Evolutionary conservation across 768 basidiomycete species (phyloP).

Genomic region (Neoboletus magnificus): DNA sequence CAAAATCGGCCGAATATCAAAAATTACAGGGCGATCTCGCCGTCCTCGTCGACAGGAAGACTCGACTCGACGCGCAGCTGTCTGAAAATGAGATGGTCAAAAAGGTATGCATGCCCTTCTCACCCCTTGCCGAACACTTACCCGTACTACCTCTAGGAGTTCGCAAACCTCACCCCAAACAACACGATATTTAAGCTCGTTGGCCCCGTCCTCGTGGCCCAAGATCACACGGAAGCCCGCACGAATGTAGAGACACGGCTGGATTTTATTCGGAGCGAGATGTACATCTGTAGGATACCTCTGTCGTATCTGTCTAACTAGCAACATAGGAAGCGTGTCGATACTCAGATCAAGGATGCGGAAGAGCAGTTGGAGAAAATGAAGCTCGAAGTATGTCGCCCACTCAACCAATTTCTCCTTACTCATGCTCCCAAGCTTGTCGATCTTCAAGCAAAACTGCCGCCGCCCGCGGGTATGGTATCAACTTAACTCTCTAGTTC

Average conservation of each 20-base stretch:
- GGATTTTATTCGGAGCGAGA: slow-evolving; percentile 84
- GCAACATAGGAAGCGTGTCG: slow-evolving; percentile 66
- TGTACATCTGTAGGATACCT: slow-evolving; percentile 47
- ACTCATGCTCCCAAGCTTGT: slow-evolving; percentile 47
- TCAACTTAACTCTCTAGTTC: slow-evolving; percentile 6
- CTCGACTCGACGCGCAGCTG: slow-evolving; percentile 85
- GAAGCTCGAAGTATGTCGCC: slow-evolving; percentile 64
- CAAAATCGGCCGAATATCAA: slow-evolving; percentile 71
- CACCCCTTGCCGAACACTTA: neutral
- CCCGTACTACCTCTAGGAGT: slow-evolving; percentile 57
- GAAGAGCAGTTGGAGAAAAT: slow-evolving; percentile 76
- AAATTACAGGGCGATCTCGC: slow-evolving; percentile 76
- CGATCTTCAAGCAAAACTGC: slow-evolving; percentile 60
- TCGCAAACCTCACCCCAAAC: slow-evolving; percentile 63
- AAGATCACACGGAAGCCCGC: slow-evolving; percentile 86
- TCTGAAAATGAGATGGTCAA: slow-evolving; percentile 91
- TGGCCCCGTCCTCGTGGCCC: slow-evolving; percentile 86
- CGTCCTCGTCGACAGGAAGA: slow-evolving; percentile 71
- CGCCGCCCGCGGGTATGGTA: slow-evolving; percentile 30
- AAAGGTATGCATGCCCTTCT: slow-evolving; percentile 51
- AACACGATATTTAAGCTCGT: slow-evolving; percentile 89
- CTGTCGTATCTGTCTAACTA: slow-evolving; percentile 5
- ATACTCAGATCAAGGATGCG: slow-evolving; percentile 76
- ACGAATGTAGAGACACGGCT: slow-evolving; percentile 85
- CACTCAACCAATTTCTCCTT: neutral